Evolutionary conservation across 495 filamentous ascomycete species (phyloP).

Genomic region (Lichina pygmaea): DNA sequence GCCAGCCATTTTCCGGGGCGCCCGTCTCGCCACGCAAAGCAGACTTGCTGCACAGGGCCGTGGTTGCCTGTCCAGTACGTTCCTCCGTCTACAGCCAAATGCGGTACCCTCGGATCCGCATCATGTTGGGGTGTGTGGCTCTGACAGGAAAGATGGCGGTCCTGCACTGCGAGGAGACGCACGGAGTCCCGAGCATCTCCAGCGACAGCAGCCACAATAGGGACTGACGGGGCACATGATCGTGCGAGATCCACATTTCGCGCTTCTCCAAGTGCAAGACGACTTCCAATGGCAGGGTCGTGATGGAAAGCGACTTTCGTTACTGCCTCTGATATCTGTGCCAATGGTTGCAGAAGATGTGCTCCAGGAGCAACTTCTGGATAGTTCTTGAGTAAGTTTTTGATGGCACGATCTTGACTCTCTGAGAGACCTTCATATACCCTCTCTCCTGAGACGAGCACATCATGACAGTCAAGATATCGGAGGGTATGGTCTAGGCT

Average conservation of each 20-base stretch:
- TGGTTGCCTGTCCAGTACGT: constrained; percentile 27
- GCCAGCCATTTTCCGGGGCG: constrained; percentile 30
- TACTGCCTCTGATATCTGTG: constrained; percentile 9
- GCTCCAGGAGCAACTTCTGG: constrained; percentile 9
- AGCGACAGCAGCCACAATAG: constrained; percentile 19
- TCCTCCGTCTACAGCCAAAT: constrained; percentile 13
- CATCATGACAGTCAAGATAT: not conserved
- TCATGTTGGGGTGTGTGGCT: constrained; percentile 6
- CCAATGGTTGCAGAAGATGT: constrained; percentile 3
- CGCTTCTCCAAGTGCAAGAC: constrained; percentile 10
- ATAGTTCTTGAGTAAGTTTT: not conserved
- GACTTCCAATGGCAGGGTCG: constrained; percentile 9
- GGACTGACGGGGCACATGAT: constrained; percentile 1
- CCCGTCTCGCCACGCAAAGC: constrained; percentile 24
- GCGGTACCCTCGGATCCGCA: constrained; percentile 12
- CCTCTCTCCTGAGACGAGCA: not conserved
- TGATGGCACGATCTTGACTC: constrained; percentile 1
- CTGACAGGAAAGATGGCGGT: constrained; percentile 20
- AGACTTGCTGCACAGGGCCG: constrained; percentile 36
- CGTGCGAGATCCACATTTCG: constrained; percentile 5
- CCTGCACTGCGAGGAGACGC: constrained; percentile 16
- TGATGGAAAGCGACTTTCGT: constrained; percentile 3
- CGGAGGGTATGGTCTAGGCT: not conserved
- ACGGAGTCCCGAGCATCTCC: constrained; percentile 26
- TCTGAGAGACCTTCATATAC: no score